Evolutionary conservation across 2,329 filamentous ascomycete genomes (phyloP), one percentile per base, ranked within the genome.

Genomic region (Anisogramma anomala): DNA sequence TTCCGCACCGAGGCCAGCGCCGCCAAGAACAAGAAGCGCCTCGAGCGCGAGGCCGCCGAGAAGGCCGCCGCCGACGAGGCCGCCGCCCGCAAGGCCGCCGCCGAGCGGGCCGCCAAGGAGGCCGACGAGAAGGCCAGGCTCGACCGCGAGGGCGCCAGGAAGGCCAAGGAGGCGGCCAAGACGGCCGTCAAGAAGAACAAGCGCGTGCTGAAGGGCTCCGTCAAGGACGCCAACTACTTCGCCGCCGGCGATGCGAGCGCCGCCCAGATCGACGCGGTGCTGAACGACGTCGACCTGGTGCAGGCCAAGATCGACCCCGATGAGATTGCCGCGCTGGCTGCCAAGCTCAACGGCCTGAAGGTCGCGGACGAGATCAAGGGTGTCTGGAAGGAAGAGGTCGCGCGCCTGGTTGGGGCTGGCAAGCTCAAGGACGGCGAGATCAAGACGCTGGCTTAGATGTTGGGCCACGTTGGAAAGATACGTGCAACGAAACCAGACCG

Each of bases 151-250:
- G 74, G 82, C 49, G 69, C 69, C 56, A 98, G 96, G 78, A 98
- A 98, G 76, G 82, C 84, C 47, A 98, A 96, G 72, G 91, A 98
- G 66, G 89, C 89, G 2, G 91, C 91, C 44, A 98, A 98, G 79
- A 95, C 87, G 58, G 91, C 91, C 11, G 83, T 91, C 56, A 98
- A 98, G 83, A 98, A 98, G 84, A 98, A 98, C 77, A 95, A 95
- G 77, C 86, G 91, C 71, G 83, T 96, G 35, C 79, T 98, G 54
- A 87, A 93, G 64, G 80, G 78, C 48, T 87, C 84, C 50, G 84
- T 89, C 65, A 98, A 98, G 74, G 91, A 98, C 52, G 88, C 84
- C 56, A 95, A 95, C 73, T 98, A 98, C 78, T 95, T 98, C 62
- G 68, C 68, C 15, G 67, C 73, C 33, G 82, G 79, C 41, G 82